These are phyloP conservation scores for Mrakia frigida DNA, from an alignment of 768 basidiomycete species.

Conservation along the genomic window DNA sequence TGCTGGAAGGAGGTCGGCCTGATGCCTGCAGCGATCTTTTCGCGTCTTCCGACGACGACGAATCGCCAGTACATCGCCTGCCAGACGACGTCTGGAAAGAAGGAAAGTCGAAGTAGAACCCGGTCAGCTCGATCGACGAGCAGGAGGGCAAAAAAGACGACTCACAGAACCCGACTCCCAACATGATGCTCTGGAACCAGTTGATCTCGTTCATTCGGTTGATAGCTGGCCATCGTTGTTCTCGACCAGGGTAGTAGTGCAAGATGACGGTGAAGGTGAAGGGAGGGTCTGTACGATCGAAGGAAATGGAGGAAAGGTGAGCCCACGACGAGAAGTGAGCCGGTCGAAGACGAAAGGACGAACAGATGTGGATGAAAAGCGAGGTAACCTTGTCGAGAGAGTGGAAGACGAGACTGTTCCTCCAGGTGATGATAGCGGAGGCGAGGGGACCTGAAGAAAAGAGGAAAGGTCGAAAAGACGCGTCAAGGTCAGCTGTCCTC, in stretches of 20 bases:
- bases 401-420: conserved; percentile 97
- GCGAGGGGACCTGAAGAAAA: conserved; percentile 61
- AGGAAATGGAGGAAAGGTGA: not conserved
- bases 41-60: conserved; percentile 29
- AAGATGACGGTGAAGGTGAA: conserved; percentile 85
- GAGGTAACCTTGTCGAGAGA: conserved; percentile 91
- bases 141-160: not conserved
- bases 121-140: not conserved
- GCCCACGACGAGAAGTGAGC: not conserved
- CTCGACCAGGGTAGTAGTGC: conserved; percentile 79
- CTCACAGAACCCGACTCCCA: conserved; percentile 76
- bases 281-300: conserved; percentile 46
- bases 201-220: conserved; percentile 62
- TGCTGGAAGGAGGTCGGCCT: conserved; percentile 27
- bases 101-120: not conserved
- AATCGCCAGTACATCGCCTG: conserved; percentile 22
- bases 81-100: conserved; percentile 20
- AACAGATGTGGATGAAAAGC: conserved; percentile 90
- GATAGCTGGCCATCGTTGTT: conserved; percentile 79
- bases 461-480: not conserved
- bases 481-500: not conserved
- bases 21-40: conserved; percentile 25
- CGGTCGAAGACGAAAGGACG: conserved; percentile 38
- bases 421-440: conserved; percentile 94
- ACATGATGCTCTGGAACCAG: conserved; percentile 64